Evolutionary conservation across 768 basidiomycete genomes (phyloP), one percentile per base, ranked within the genome.

Genomic region (Mrakia blollopis): DNA sequence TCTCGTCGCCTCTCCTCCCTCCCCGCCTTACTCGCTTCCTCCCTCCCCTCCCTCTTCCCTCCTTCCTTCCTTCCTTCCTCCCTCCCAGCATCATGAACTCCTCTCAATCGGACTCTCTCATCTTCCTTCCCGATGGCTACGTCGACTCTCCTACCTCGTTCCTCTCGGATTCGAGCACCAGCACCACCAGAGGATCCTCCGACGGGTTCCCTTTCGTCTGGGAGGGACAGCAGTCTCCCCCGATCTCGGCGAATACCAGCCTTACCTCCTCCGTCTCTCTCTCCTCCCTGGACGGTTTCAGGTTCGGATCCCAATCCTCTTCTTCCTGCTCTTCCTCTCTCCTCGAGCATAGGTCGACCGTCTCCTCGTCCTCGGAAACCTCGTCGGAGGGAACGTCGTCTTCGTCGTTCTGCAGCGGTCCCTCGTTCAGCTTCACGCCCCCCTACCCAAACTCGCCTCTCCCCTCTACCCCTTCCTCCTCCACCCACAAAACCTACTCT

Each of bases 51-150:
- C 30, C 30, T 63, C 44, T 47, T 16, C 39, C 60, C 16, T 13
- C 60, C 63, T 10, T 5, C 39, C 35, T 5, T 62, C 16, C 35
- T 52, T 52, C 50, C 9, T 5, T 52, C 18, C 50, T 16, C 50
- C 23, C 23, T 52, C 5, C 50, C 14, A 52, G 50, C 47, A 50
- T 6, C 10, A 68, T 44, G 39, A 41, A 44, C 65, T 44, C 35
- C 13, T 68, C 37, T n/a, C 65, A 7, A 14, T 68, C 65, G 6
- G 65, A 68, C 65, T 68, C 65, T 35, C 65, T 39, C 65, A 18
- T 68, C 35, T 68, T 68, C 65, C 37, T 68, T 21, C 65, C 65
- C 16, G 18, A 68, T 37, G 65, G 65, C 21, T 68, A 68, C 65
- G 25, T 41, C 35, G 37, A 68, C 18, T 68, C 65, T 37, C 65